These are phyloP conservation scores for Cryptococcus sp. DNA, from an alignment of 1,284 basidiomycete species.

Conservation along the genomic window DNA sequence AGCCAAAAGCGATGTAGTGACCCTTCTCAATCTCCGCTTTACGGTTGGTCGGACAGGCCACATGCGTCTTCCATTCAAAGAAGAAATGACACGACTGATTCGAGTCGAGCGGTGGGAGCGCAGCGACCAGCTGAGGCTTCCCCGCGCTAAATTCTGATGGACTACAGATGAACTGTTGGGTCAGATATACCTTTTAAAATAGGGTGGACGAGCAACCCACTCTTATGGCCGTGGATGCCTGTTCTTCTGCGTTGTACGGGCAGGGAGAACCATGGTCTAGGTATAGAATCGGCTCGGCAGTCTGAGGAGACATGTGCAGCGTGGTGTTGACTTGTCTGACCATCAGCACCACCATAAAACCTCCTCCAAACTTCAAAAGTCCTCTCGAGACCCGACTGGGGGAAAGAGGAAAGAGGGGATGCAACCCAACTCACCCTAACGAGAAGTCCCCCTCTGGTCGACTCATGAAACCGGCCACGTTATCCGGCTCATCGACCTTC, in stretches of 20 bases:
- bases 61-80: slow-evolving; percentile 46
- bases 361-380: no score
- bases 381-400: no score
- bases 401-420: no score
- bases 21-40: slow-evolving; percentile 26
- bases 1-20: slow-evolving; percentile 34
- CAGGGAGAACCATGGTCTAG: slow-evolving; percentile 36
- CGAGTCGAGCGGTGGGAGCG: slow-evolving; percentile 32
- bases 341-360: not conserved
- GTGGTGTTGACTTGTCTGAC: slow-evolving; percentile 28
- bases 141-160: slow-evolving; percentile 38
- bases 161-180: slow-evolving; percentile 40
- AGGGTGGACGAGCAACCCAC: slow-evolving; percentile 16
- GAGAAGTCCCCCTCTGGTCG: slow-evolving; percentile 36
- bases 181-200: not conserved
- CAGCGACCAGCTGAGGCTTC: slow-evolving; percentile 35
- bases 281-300: slow-evolving; percentile 37
- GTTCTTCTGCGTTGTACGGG: slow-evolving; percentile 24
- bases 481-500: slow-evolving; percentile 35
- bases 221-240: slow-evolving; percentile 37
- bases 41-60: slow-evolving; percentile 41
- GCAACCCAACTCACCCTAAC: slow-evolving; percentile 33
- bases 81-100: slow-evolving; percentile 42
- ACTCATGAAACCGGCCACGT: slow-evolving; percentile 37
- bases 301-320: slow-evolving; percentile 29